Conservation (phyloP, 2,329 filamentous ascomycete genomes). For the Xylaria sp. region DNA sequence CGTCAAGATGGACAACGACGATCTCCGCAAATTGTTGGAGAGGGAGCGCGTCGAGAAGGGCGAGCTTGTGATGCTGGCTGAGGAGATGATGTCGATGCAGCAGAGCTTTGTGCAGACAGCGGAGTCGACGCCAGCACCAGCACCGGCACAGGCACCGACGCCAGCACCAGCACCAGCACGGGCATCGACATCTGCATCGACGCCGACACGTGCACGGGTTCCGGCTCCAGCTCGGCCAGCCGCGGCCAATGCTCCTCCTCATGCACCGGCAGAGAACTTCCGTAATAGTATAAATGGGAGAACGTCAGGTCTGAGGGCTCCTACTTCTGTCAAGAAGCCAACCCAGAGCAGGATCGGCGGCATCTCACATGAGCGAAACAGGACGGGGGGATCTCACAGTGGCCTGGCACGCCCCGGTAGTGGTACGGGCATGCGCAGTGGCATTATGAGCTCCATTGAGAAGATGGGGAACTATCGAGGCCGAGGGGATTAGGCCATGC, state of each 20-base stretch:
- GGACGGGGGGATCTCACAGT: constrained; percentile 43
- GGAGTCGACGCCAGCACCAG: constrained; percentile 18
- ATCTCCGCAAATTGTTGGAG: constrained; percentile 67
- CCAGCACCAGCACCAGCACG: constrained; percentile 22
- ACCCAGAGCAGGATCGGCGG: constrained; percentile 53
- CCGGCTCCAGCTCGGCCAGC: constrained; percentile 15
- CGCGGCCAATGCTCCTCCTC: constrained; percentile 6
- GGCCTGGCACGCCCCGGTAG: constrained; percentile 55
- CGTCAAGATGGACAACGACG: constrained; percentile 70
- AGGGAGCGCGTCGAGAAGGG: constrained; percentile 81
- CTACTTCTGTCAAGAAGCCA: constrained; percentile 49
- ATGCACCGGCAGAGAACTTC: constrained; percentile 44
- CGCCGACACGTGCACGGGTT: constrained; percentile 20
- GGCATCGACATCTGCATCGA: constrained; percentile 18
- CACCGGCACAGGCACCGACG: constrained; percentile 21
- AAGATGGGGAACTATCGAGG: constrained; percentile 73
- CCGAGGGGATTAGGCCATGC: constrained; percentile 34
- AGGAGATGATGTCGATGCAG: constrained; percentile 78
- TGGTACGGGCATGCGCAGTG: constrained; percentile 58
- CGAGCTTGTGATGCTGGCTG: constrained; percentile 77
- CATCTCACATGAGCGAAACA: constrained; percentile 48
- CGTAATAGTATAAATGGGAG: constrained; percentile 55
- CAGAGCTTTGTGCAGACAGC: constrained; percentile 48
- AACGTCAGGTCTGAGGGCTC: constrained; percentile 63
- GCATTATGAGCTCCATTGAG: constrained; percentile 85